Evolutionary conservation across 2,329 filamentous ascomycete genomes (phyloP), one percentile per base, ranked within the genome.

Genomic region (Zymoseptoria passerinii): DNA sequence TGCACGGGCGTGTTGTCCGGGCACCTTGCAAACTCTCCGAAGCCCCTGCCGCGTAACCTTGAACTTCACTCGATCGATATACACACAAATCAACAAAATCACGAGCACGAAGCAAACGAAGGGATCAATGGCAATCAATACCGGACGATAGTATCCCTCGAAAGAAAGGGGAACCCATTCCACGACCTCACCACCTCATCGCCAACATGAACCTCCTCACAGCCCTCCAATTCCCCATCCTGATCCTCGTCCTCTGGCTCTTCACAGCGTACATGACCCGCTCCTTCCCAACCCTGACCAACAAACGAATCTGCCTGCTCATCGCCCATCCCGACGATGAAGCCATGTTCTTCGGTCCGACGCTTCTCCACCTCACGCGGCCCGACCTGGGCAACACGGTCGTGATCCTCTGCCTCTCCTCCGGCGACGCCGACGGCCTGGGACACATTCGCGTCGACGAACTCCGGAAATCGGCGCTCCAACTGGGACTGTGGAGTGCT

Each of bases 281-380:
- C 20, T 72, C 80, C 29, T 83, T 89, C 66, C 88, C 90, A 3
- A 81, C 77, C 50, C 78, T 96, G 63, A 80, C 79, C 66, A 87
- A 90, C 77, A 95, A 95, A 80, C 85, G 89, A 69, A 90, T 99
- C 70, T 88, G 89, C 72, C 82, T 99, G 56, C 80, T 99, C 57
- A 97, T 99, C 69, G 94, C 94, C 20, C 94, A 99, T 6, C 94
- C 94, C 0, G 94, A 99, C 75, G 94, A 99, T 70, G 94, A 99
- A 78, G 94, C 92, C 73, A 99, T 99, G 94, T 99, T 99, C 80
- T 99, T 99, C 76, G 85, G 91, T 63, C 94, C 94, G 0, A 89
- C 90, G 0, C 80, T 97, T 13, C 81, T 95, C 67, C 85, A 89
- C n/a, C 82, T 99, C 58, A 92, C 91, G 18, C 80, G 83, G 13